Evolutionary conservation across 495 filamentous ascomycete species (phyloP).

Genomic region (Massariosphaeria phaeospora): DNA sequence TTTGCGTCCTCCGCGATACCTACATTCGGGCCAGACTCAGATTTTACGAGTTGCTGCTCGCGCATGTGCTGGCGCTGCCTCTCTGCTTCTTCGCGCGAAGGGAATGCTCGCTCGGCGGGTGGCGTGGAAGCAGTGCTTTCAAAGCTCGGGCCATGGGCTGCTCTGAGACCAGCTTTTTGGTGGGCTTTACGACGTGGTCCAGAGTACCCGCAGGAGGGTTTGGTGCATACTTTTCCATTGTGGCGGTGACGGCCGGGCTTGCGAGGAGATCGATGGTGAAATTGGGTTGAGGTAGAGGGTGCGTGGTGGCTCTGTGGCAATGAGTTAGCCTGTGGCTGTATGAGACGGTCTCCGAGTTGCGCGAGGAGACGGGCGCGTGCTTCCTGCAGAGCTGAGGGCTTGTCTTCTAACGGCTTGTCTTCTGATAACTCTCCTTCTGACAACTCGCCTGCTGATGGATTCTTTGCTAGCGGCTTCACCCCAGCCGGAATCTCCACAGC

Average conservation of each 20-base stretch:
- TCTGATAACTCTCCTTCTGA: slow-evolving; percentile 7
- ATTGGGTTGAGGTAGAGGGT: not conserved
- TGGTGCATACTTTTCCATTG: slow-evolving; percentile 1
- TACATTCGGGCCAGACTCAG: not conserved
- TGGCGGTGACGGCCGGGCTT: not conserved
- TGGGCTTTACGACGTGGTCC: not conserved
- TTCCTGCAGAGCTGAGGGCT: slow-evolving; percentile 44
- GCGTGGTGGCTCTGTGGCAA: not conserved
- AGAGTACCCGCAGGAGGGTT: not conserved
- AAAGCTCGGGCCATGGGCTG: not conserved
- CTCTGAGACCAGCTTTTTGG: not conserved
- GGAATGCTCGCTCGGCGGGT: not conserved
- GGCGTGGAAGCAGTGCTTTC: not conserved
- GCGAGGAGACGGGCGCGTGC: slow-evolving; percentile 57
- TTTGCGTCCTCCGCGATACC: not conserved
- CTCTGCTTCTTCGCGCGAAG: slow-evolving; percentile 11
- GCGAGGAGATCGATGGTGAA: not conserved
- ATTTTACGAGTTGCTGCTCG: not conserved
- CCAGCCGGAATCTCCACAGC: not conserved
- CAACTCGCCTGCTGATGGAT: slow-evolving; percentile 15
- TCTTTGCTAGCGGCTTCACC: not conserved
- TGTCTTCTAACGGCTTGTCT: not conserved
- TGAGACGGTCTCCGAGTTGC: slow-evolving; percentile 38
- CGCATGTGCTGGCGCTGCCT: slow-evolving; percentile 3
- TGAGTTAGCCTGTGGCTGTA: slow-evolving; percentile 6